Evolutionary conservation across 768 basidiomycete species (phyloP).

Genomic region (Rhizopogon rudus): DNA sequence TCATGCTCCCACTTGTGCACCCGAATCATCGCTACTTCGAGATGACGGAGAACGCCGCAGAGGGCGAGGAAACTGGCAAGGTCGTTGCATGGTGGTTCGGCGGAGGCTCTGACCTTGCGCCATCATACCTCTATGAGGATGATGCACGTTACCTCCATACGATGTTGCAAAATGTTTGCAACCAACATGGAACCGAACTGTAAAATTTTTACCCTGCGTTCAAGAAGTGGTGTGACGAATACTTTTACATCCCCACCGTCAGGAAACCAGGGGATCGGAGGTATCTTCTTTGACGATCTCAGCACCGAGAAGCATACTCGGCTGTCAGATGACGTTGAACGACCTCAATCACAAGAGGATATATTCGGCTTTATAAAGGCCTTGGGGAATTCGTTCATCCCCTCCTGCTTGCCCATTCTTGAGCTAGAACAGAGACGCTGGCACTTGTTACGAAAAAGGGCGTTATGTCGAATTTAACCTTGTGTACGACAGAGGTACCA

Average conservation of each 20-base stretch:
- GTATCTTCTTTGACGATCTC: constrained; percentile 96
- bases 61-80: constrained; percentile 37
- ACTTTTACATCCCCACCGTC: constrained; percentile 90
- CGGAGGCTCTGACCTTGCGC: constrained; percentile 92
- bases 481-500: constrained; percentile 82
- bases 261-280: constrained; percentile 84
- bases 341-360: constrained; percentile 57
- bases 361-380: constrained; percentile 73
- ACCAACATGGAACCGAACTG: constrained; percentile 59
- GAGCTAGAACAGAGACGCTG: constrained; percentile 72
- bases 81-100: constrained; percentile 98
- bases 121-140: constrained; percentile 84
- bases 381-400: constrained; percentile 77
- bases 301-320: constrained; percentile 59
- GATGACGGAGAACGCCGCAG: constrained; percentile 51
- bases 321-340: constrained; percentile 38
- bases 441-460: constrained; percentile 90
- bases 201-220: constrained; percentile 77
- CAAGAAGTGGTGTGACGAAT: constrained; percentile 97
- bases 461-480: constrained; percentile 95
- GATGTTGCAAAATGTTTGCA: constrained; percentile 72
- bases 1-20: constrained; percentile 88
- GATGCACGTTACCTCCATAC: constrained; percentile 86
- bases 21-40: constrained; percentile 98
- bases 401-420: constrained; percentile 91